A percentile compares a stretch with the other conserved stretches of the same genome.
Conservation (phyloP, 768 basidiomycete species). For the Termitomyces sp. region DNA sequence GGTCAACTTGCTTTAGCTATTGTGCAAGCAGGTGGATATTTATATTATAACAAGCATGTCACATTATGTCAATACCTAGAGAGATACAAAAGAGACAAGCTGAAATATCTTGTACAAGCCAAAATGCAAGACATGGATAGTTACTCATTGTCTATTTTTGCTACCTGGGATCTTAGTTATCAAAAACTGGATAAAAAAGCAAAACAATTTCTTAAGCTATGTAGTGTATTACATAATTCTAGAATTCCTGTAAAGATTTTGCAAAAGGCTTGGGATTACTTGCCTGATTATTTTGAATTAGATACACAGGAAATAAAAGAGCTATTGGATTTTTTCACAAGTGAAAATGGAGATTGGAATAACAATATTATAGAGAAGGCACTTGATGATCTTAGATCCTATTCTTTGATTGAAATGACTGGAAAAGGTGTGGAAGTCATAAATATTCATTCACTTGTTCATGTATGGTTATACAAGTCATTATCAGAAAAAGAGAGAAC, state of each 20-base stretch:
- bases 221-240: not conserved
- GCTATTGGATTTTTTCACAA: not conserved
- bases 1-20: not conserved
- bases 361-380: not conserved
- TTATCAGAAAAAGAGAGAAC: not conserved
- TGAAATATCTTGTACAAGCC: not conserved
- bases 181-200: not conserved
- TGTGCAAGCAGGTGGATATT: slow-evolving; percentile 3
- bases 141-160: not conserved
- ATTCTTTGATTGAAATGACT: not conserved
- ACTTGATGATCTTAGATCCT: not conserved
- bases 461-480: not conserved
- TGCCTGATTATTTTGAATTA: not conserved
- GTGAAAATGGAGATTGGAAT: not conserved
- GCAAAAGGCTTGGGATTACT: not conserved
- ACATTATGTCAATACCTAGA: not conserved
- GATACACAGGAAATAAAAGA: not conserved
- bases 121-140: not conserved
- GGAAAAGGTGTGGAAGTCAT: not conserved
- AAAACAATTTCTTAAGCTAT: not conserved
- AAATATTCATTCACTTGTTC: not conserved
- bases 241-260: not conserved
- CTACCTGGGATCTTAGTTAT: not conserved
- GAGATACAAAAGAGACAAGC: not conserved
- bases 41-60: not conserved